phyloP scores from a whole-genome alignment of 306 rosid genomes.

The Quercus gilva region DNA sequence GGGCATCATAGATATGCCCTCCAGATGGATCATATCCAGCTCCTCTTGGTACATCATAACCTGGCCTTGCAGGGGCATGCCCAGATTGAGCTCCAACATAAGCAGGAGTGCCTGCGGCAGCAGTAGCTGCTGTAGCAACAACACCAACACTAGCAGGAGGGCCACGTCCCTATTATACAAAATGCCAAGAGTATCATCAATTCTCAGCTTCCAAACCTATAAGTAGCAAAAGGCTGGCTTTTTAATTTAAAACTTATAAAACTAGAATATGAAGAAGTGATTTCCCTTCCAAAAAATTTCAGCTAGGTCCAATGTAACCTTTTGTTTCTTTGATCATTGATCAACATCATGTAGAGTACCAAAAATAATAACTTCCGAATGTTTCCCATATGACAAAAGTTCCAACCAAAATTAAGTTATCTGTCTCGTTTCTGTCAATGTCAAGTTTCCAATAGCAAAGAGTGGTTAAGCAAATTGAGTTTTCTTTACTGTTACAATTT shows the following conservation, averaged over 20 bases:
- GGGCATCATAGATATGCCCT: slow-evolving; percentile 21
- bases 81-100: slow-evolving; percentile 57
- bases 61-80: slow-evolving; percentile 37
- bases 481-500: too few species aligned
- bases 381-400: neutral
- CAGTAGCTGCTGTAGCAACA: slow-evolving; percentile 14
- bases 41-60: slow-evolving; percentile 48
- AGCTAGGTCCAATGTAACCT: neutral
- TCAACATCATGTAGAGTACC: neutral
- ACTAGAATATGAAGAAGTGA: neutral
- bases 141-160: slow-evolving; percentile 32
- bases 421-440: neutral
- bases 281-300: neutral
- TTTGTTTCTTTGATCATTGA: neutral
- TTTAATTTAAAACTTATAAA: neutral
- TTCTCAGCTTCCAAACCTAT: neutral
- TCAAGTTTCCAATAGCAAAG: neutral
- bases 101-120: slow-evolving; percentile 33
- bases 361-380: neutral
- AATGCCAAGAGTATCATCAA: slow-evolving; percentile 10
- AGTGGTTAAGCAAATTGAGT: neutral
- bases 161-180: slow-evolving; percentile 58
- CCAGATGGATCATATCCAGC: slow-evolving; percentile 27
- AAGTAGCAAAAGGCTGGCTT: neutral
- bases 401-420: neutral